Conservation (phyloP, 805 yeast genomes). For the Sungouiozyma intestinalis region DNA sequence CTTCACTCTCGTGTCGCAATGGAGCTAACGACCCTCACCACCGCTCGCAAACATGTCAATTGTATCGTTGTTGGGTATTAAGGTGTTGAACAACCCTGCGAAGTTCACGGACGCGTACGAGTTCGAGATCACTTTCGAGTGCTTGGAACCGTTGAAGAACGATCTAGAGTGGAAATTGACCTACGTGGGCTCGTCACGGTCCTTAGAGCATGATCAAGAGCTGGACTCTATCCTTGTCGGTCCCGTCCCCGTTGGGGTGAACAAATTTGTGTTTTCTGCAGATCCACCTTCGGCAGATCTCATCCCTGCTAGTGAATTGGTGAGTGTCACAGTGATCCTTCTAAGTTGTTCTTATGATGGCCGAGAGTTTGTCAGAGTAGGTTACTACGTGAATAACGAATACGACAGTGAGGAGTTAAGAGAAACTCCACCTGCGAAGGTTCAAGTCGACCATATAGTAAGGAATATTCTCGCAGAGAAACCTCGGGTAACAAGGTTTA, state of each 20-base stretch:
- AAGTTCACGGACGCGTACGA: constrained; percentile 87
- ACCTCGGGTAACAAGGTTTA: constrained; percentile 94
- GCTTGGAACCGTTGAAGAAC: constrained; percentile 72
- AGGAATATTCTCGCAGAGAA: constrained; percentile 93
- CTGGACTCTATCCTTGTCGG: constrained; percentile 95
- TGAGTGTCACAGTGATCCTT: constrained; percentile 87
- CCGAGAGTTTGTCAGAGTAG: constrained; percentile 91
- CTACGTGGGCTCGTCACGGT: constrained; percentile 91
- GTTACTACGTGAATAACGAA: constrained; percentile 95
- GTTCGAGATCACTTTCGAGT: constrained; percentile 95
- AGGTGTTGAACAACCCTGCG: constrained; percentile 91
- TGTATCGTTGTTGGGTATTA: constrained; percentile 83
- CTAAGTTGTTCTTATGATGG: constrained; percentile 89
- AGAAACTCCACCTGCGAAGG: constrained; percentile 88
- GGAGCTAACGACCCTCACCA: neutral
- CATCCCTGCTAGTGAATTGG: constrained; percentile 92
- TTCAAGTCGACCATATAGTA: constrained; percentile 87
- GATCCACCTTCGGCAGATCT: constrained; percentile 95
- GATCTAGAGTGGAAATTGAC: constrained; percentile 97
- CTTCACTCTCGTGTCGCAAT: no score
- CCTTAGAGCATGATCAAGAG: constrained; percentile 94
- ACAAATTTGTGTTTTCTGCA: constrained; percentile 84
- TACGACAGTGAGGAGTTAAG: constrained; percentile 88
- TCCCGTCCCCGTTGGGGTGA: constrained; percentile 96
- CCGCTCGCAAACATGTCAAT: constrained; percentile 58